Base-by-base conservation (phyloP, 1,284 basidiomycete genomes). In the Abortiporus biennis region DNA sequence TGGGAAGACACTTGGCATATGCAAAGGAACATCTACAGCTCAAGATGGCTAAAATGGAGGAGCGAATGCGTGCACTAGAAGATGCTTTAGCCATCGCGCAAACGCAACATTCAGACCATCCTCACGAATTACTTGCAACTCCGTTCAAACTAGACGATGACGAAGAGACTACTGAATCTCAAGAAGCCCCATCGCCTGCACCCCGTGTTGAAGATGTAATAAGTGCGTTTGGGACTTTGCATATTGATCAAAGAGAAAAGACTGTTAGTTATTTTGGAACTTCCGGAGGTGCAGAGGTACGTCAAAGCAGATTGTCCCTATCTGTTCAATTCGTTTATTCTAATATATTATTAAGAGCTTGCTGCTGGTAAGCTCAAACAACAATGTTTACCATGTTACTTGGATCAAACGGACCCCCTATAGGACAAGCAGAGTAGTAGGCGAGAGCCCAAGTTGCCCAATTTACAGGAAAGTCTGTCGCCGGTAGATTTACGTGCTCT, bases 41-140 rank as follows among this genome's bases (percentile, higher is more conserved):
- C 27, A 47, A 46, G 34, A 25, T 49, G 13, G 9, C 20, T 4
- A 52, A 47, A 27, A 45, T 52, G 41, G 46, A 49, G 21, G 50
- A 45, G 25, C 43, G 50, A 21, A 52, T 49, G 43, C 33, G 50
- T 13, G 43, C 45, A n/a, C 38, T 49, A 12, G 50, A 51, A 40
- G 50, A 51, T 23, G 50, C 50, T n/a, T 16, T 51, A 2, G 45
- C 45, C n/a, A 48, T 51, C 15, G 47, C 50, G 6, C 50, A 51
- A 33, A 31, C 45, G 5, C 31, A 38, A 13, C 40, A 51, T 23
- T 36, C 36, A 11, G 34, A 37, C 17, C 27, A 47, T 32, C 45
- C 42, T 16, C 50, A 51, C 31, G 43, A 44, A 9, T 36, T 51
- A 3, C 38, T 51, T 4, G 19, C 22, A n/a, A 41, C 36, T 17